Evolutionary conservation across 352 stramenopile genomes (phyloP).

Genomic region (Phytophthora pini): DNA sequence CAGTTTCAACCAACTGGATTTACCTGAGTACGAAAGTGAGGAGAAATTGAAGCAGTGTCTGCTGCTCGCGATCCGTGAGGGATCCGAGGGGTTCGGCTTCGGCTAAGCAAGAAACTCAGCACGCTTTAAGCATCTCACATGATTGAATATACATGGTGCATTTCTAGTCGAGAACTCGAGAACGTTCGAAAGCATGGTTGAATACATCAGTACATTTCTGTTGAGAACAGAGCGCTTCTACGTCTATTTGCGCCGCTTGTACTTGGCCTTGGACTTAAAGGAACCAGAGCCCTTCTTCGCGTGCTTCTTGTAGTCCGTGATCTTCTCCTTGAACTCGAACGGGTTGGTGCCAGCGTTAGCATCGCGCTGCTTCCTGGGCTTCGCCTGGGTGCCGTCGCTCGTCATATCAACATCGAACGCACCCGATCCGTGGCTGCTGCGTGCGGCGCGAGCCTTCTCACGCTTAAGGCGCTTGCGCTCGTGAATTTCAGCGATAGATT

Average conservation of each 20-base stretch:
- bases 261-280: slow-evolving; percentile 94
- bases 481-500: slow-evolving; percentile 83
- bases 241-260: slow-evolving; percentile 82
- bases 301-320: slow-evolving; percentile 91
- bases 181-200: slow-evolving; percentile 8
- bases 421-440: slow-evolving; percentile 57
- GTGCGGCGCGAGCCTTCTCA: slow-evolving; percentile 65
- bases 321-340: slow-evolving; percentile 93
- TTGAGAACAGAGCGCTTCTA: slow-evolving; percentile 21
- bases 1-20: slow-evolving; percentile 99
- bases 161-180: not conserved
- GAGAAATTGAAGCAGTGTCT: slow-evolving; percentile 98
- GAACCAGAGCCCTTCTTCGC: slow-evolving; percentile 84
- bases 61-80: slow-evolving; percentile 98
- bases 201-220: slow-evolving; percentile 40
- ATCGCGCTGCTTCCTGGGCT: slow-evolving; percentile 48
- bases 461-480: slow-evolving; percentile 84
- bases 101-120: slow-evolving; percentile 73
- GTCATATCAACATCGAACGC: slow-evolving; percentile 87
- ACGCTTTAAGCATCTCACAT: slow-evolving; percentile 17
- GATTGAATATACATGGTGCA: slow-evolving; percentile 18
- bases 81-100: slow-evolving; percentile 98
- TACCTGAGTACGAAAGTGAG: slow-evolving; percentile 98
- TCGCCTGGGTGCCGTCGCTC: slow-evolving; percentile 35
- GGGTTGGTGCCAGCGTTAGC: slow-evolving; percentile 53